These are phyloP conservation scores for Testicularia cyperi DNA, from an alignment of 1,284 basidiomycete genomes.

Conservation along the genomic window DNA sequence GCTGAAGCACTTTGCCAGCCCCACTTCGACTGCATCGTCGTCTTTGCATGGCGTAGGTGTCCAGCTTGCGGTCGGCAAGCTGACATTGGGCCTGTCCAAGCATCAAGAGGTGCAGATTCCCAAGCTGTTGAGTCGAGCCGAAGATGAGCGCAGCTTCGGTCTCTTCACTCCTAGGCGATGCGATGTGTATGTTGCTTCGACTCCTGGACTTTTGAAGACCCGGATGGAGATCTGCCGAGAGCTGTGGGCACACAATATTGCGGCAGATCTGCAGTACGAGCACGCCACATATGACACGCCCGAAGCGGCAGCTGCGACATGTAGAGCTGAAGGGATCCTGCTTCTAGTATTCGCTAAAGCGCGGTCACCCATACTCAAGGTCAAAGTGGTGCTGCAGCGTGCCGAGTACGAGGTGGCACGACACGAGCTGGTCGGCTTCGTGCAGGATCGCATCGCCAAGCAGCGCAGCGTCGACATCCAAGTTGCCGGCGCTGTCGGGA, in stretches of 20 bases:
- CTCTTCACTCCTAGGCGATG: slow-evolving; percentile 82
- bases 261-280: slow-evolving; percentile 80
- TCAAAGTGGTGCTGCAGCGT: slow-evolving; percentile 47
- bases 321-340: slow-evolving; percentile 56
- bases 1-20: slow-evolving; percentile 68
- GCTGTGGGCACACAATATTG: slow-evolving; percentile 78
- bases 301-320: slow-evolving; percentile 47
- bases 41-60: slow-evolving; percentile 70
- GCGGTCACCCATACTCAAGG: slow-evolving; percentile 47
- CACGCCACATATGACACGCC: slow-evolving; percentile 46
- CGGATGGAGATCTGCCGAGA: slow-evolving; percentile 75
- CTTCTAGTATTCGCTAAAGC: slow-evolving; percentile 52
- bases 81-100: slow-evolving; percentile 69
- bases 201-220: slow-evolving; percentile 73
- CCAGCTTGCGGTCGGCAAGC: slow-evolving; percentile 78
- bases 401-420: slow-evolving; percentile 50
- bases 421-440: slow-evolving; percentile 44
- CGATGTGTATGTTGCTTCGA: slow-evolving; percentile 73
- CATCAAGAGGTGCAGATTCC: slow-evolving; percentile 70
- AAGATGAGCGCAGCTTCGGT: slow-evolving; percentile 80
- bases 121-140: slow-evolving; percentile 66
- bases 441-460: slow-evolving; percentile 46
- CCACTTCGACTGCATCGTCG: slow-evolving; percentile 44
- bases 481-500: slow-evolving; percentile 18
- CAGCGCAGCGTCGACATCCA: slow-evolving; percentile 41